Evolutionary conservation across 2,329 filamentous ascomycete genomes (phyloP), one percentile per base, ranked within the genome.

Genomic region (Fonsecaea pedrosoi): DNA sequence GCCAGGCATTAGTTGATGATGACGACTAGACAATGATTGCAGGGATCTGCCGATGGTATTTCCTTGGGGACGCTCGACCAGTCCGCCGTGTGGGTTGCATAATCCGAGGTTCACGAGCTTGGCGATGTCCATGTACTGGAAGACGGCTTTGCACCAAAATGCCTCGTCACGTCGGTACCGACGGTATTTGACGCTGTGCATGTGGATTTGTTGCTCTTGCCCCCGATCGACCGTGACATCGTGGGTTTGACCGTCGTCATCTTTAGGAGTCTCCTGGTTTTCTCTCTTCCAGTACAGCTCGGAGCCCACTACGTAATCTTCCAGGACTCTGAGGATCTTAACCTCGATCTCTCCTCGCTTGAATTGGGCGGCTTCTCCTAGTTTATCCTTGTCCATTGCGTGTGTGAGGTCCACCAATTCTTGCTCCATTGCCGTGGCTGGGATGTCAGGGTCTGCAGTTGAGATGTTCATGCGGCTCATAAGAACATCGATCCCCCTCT

Each of bases 31-130:
- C 21, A n/a, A 15, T 25, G 42, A 40, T n/a, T 35, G 8, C 18
- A 34, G 18, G 13, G 53, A 40, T n/a, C 53, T 48, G 4, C 34
- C 32, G 9, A 18, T 10, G 32, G 15, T 10, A 10, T 25, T 25
- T 15, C 3, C n/a, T 25, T 35, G 58, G 38, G 18, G 57, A 18
- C 40, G 61, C n/a, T 62, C 25, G 5, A 15, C 62, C 34, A 66
- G 30, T 35, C 37, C 55, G 5, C 65, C 69, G 95, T 97, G 72
- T 93, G 93, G 4, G 92, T 98, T n/a, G 92, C 94, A 2, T 91
- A 97, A 77, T 96, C 92, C 78, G 93, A 99, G 78, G 86, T 97
- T 73, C 89, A 93, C 68, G 15, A 70, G 61, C 54, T 69, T 70
- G 25, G 58, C 56, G 15, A 57, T 53, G 15, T 57, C 56, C 66